Evolutionary conservation across 345 rosid genomes (phyloP).

Genomic region (Litchi chinensis): DNA sequence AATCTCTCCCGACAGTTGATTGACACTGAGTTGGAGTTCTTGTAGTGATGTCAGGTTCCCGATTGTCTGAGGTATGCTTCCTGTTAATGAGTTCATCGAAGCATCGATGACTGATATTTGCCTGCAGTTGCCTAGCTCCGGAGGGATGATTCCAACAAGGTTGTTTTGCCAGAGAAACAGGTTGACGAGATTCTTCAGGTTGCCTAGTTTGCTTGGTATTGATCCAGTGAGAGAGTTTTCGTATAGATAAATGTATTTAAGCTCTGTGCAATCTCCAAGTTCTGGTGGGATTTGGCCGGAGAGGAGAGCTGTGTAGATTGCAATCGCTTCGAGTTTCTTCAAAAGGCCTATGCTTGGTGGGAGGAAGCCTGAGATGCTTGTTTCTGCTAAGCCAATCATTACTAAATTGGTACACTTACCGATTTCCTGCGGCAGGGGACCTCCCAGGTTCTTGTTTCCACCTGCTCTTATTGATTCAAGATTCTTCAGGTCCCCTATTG

Average conservation of each 20-base stretch:
- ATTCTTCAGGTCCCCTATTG: conserved; percentile 56
- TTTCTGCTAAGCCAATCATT: conserved; percentile 79
- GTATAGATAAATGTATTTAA: conserved; percentile 69
- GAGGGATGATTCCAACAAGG: conserved; percentile 70
- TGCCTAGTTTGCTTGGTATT: conserved; percentile 59
- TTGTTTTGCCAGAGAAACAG: conserved; percentile 78
- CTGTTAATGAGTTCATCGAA: conserved; percentile 76
- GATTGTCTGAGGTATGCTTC: conserved; percentile 64
- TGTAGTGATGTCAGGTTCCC: conserved; percentile 59
- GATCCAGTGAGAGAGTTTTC: conserved; percentile 79
- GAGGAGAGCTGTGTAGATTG: conserved; percentile 70
- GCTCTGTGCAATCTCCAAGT: conserved; percentile 72
- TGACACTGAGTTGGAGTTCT: conserved; percentile 76
- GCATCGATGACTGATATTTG: conserved; percentile 58
- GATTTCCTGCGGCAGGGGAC: conserved; percentile 66
- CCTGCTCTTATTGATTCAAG: conserved; percentile 75
- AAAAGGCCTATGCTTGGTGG: conserved; percentile 71
- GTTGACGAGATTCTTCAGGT: conserved; percentile 52
- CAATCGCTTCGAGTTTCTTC: conserved; percentile 67
- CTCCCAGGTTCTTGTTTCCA: conserved; percentile 81
- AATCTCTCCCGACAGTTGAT: conserved; percentile 75
- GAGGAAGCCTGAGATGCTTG: conserved; percentile 79
- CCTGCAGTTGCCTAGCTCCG: conserved; percentile 68
- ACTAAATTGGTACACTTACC: conserved; percentile 67
- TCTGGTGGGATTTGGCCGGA: conserved; percentile 84